Conservation (phyloP, 2,329 filamentous ascomycete genomes). For the Gyromitra esculenta region DNA sequence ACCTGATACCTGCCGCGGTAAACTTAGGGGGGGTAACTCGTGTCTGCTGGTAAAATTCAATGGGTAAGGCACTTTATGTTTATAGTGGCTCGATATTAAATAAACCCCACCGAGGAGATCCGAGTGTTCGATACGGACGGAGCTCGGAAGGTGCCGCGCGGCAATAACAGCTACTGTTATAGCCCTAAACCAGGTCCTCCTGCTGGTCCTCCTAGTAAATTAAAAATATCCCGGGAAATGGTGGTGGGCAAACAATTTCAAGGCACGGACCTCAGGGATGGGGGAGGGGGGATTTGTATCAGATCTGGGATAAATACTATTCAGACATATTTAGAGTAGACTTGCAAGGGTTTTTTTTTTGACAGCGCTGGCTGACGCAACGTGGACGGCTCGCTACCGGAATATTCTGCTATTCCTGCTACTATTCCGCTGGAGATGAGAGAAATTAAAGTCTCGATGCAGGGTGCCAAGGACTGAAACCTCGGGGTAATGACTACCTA, state of each 20-base stretch:
- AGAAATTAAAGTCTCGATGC: not conserved
- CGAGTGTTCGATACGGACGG: not conserved
- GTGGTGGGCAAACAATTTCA: not conserved
- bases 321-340: not conserved
- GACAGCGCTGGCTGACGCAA: constrained; percentile 1
- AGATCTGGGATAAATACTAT: not conserved
- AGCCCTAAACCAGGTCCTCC: not conserved
- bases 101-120: constrained; percentile 26
- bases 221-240: not conserved
- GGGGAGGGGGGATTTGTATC: not conserved
- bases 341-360: not conserved
- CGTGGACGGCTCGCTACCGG: constrained; percentile 22
- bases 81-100: constrained; percentile 12
- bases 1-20: not conserved
- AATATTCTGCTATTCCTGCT: not conserved
- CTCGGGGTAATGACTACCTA: constrained; percentile 18
- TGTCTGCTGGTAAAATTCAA: not conserved
- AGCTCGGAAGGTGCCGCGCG: constrained; percentile 34
- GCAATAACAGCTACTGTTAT: constrained; percentile 26
- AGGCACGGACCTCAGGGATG: constrained; percentile 18
- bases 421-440: not conserved
- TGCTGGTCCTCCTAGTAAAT: constrained; percentile 2
- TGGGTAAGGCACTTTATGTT: not conserved
- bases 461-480: constrained; percentile 21
- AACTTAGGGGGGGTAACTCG: not conserved